These are phyloP conservation scores for Martensiomyces pterosporus DNA, from an alignment of 192 early-diverging fungal species.

Conservation along the genomic window DNA sequence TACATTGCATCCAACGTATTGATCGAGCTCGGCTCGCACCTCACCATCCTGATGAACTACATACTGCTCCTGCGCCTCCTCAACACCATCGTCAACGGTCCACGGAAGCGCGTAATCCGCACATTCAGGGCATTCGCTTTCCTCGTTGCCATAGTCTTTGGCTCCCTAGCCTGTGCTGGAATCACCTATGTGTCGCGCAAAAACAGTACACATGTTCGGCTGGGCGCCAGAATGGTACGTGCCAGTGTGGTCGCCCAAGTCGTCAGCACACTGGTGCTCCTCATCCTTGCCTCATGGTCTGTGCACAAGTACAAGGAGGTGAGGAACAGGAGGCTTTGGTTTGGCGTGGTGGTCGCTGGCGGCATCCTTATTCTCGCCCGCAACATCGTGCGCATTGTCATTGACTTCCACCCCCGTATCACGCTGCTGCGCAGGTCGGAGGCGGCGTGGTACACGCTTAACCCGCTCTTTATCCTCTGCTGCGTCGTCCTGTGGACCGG, in stretches of 20 bases:
- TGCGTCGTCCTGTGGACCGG: too few relatives aligned
- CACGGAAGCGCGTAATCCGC: not conserved
- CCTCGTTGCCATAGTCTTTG: too few relatives aligned
- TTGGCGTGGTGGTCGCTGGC: not conserved
- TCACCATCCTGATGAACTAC: not conserved
- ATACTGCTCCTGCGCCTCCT: not conserved
- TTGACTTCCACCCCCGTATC: too few relatives aligned
- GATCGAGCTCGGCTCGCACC: not conserved
- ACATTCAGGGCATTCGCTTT: too few relatives aligned
- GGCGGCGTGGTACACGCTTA: too few relatives aligned
- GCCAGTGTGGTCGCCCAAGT: not conserved
- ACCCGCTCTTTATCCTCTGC: too few relatives aligned
- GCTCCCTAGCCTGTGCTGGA: too few relatives aligned
- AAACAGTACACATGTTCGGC: too few relatives aligned
- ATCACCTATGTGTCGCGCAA: too few relatives aligned
- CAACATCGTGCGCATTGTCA: not conserved
- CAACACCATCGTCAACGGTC: not conserved
- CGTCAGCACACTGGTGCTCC: not conserved
- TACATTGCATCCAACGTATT: not conserved
- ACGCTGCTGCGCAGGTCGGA: too few relatives aligned
- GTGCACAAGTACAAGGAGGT: not conserved
- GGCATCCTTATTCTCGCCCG: not conserved
- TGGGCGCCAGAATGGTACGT: not conserved
- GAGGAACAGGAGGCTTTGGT: not conserved
- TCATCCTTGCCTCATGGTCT: not conserved